Conservation (phyloP, 352 stramenopile species). For the Phytopythium mirpurense region DNA sequence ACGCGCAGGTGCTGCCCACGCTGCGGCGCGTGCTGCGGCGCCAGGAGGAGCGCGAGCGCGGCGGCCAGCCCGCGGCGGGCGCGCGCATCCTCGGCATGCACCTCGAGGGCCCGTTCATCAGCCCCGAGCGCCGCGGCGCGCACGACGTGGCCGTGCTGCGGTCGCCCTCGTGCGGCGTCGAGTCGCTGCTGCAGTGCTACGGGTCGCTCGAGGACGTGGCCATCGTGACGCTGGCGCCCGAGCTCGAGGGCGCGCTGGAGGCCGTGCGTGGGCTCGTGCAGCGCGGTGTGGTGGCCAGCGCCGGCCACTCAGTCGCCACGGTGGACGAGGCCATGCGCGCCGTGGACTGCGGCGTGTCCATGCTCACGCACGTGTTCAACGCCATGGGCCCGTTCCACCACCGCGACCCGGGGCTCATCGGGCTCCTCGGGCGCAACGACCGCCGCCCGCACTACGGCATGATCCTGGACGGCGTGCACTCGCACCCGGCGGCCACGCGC, state of each 20-base stretch:
- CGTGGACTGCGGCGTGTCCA: constrained; percentile 55
- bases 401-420: constrained; percentile 84
- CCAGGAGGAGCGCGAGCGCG: constrained; percentile 1
- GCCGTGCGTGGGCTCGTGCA: constrained; percentile 36
- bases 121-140: constrained; percentile 63
- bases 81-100: constrained; percentile 84
- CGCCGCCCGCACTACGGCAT: constrained; percentile 69
- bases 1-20: constrained; percentile 46
- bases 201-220: constrained; percentile 49
- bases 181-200: constrained; percentile 49
- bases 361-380: constrained; percentile 92
- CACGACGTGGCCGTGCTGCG: constrained; percentile 64
- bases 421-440: constrained; percentile 54
- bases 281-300: constrained; percentile 52
- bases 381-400: constrained; percentile 91
- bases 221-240: constrained; percentile 86
- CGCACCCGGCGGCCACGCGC: constrained; percentile 63
- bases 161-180: constrained; percentile 29
- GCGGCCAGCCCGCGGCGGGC: constrained; percentile 22
- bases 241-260: constrained; percentile 64
- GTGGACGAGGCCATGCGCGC: constrained; percentile 65
- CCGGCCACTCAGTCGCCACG: constrained; percentile 72
- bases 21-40: constrained; percentile 29
- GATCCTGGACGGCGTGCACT: constrained; percentile 88
- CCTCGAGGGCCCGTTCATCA: constrained; percentile 90